Evolutionary conservation across 2,329 filamentous ascomycete species (phyloP).

Genomic region (Zymoseptoria ardabiliae): DNA sequence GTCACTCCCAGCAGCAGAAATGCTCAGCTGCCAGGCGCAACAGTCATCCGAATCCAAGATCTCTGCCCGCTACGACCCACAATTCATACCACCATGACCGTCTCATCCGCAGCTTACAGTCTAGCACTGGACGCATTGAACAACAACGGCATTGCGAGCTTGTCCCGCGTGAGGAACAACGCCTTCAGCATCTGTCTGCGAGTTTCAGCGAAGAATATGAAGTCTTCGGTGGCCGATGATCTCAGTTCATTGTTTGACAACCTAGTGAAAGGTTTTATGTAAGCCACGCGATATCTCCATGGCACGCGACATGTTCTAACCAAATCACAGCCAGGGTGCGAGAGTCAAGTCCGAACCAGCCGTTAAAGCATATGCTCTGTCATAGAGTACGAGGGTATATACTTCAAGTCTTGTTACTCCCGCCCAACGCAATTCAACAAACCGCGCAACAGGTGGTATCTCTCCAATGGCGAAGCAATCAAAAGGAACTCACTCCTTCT

Average conservation of each 20-base stretch:
- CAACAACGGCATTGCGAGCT: conserved; percentile 19
- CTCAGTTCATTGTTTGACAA: conserved; percentile 11
- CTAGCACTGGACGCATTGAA: conserved; percentile 25
- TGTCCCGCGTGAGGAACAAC: conserved; percentile 13
- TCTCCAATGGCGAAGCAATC: background rate
- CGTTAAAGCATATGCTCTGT: background rate
- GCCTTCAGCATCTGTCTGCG: conserved; percentile 14
- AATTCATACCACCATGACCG: conserved; percentile 22
- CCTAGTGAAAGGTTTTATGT: conserved; percentile 20
- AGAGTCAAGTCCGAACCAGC: background rate
- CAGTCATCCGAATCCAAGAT: conserved; percentile 17
- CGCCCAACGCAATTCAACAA: background rate
- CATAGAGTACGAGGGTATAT: background rate
- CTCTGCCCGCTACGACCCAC: conserved; percentile 22
- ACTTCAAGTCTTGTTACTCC: background rate
- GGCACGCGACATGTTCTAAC: background rate
- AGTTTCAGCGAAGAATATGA: conserved; percentile 19
- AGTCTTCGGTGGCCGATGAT: conserved; percentile 11
- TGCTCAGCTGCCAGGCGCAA: conserved; percentile 24
- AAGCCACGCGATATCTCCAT: conserved; percentile 1
- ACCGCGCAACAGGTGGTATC: background rate
- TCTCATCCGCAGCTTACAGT: conserved; percentile 23
- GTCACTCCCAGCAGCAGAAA: conserved; percentile 22
- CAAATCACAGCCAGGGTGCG: background rate
- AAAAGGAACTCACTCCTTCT: background rate